Evolutionary conservation across 2,329 filamentous ascomycete species (phyloP), one percentile per base, ranked within the genome.

Genomic region (Camptophora hylomeconis): DNA sequence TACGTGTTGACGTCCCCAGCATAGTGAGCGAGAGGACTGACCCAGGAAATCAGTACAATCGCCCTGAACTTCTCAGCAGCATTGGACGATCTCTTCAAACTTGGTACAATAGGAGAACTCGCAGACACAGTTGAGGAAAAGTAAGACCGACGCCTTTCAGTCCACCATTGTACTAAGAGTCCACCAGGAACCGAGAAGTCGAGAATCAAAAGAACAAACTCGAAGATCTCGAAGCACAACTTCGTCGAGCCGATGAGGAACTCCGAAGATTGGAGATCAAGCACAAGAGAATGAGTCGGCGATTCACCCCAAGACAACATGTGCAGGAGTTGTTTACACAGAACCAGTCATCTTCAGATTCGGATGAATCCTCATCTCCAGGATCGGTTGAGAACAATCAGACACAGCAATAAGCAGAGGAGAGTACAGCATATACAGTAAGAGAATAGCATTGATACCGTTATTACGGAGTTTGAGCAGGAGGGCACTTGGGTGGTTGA

Each of bases 11-110:
- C 35, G 34, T 35, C 26, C 31, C 16, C 10, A 28, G n/a, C n/a
- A n/a, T n/a, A n/a, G n/a, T n/a, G n/a, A n/a, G n/a, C n/a, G n/a
- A n/a, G n/a, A n/a, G n/a, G n/a, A n/a, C 23, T 29, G 15, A 30
- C 23, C 4, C 11, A 5, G n/a, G n/a, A n/a, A n/a, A 19, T 3
- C 56, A 93, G 86, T 40, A 89, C 81, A 37, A 75, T 93, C 56
- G 86, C 84, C 30, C 78, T 74, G 45, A 82, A 79, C 50, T 93
- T 94, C 59, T 87, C 83, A 35, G 65, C 74, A 24, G 81, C 87
- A 52, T 66, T 94, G 37, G 80, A 87, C 63, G 78, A 83, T 51
- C 78, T 92, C 45, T 94, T 94, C 63, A 78, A 80, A 48, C 75
- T 94, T 49, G 81, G 89, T 54, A 77, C 76, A 44, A 55, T 89